Base-by-base conservation (phyloP, 2,329 filamentous ascomycete species). In the Trichoderma koningii region DNA sequence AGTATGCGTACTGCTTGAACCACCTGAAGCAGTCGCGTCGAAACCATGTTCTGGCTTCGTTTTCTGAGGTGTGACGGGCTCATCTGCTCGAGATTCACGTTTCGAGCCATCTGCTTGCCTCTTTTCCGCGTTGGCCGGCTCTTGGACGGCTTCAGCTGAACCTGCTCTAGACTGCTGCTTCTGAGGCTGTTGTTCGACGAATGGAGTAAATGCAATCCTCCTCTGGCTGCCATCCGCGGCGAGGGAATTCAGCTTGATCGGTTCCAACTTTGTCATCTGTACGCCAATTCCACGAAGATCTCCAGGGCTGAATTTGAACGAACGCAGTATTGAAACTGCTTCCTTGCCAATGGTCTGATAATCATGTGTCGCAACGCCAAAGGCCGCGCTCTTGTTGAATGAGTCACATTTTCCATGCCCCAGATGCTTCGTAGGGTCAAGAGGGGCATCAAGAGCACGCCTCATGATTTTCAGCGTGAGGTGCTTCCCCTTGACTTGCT, bases 391-490 rank as follows among this genome's bases (percentile, higher is more conserved):
- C 76, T 96, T 98, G 80, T 92, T 98, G 80, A 93, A 96, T 0
- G 88, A 91, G 73, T 99, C 95, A 73, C 95, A 99, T 76, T 93
- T 94, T 1, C 95, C 95, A 76, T 98, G 95, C 0, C 95, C 95
- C 1, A 99, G 82, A 77, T 97, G 93, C 73, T 99, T 99, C 0
- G 89, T 87, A 2, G 95, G 92, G 74, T 98, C 93, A 17, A 97
- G 78, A 0, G 95, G 95, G 17, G 95, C 94, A 77, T 97, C 91
- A 23, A 88, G 81, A 17, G 93, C 87, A 67, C 94, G 87, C 67
- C 90, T 86, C 93, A 99, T 97, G 66, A 99, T 89, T 74, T 97
- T 98, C 82, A 99, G 87, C 0, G 93, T 97, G 56, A 99, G 81
- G 68, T 96, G 91, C 69, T 86, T 90, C 15, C 95, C 95, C 72